Base-by-base conservation (phyloP, 2,329 filamentous ascomycete genomes). In the Colletotrichum australisinense region DNA sequence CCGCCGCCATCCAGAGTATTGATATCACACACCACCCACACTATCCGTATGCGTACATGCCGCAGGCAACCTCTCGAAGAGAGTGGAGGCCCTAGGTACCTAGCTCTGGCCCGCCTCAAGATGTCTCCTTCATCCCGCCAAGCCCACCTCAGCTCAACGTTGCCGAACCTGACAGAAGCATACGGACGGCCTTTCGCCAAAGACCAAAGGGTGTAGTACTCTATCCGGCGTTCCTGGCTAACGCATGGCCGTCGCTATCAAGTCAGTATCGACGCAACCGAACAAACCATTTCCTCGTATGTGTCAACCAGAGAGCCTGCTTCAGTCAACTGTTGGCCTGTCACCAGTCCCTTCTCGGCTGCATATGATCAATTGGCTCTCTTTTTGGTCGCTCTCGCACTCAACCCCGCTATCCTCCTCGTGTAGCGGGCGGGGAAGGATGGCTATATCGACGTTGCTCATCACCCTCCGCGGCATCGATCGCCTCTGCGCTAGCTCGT, bases 181-280 rank as follows among this genome's bases (percentile, higher is more conserved):
- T 52, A 8, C 5, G 16, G 35, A 22, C 28, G 46, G 42, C 53
- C 53, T n/a, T 53, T 32, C 9, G 46, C 35, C 28, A 28, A 42
- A 42, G 52, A 42, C 14, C 19, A 65, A 56, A 63, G 35, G 68
- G 63, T 72, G 72, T 74, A n/a, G 38, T 67, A 12, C 49, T 74
- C 53, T 58, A 53, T 8, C 32, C 30, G 30, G 55, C 35, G 72
- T 74, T 72, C 72, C 72, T 72, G 72, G 63, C 72, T 72, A 67
- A 72, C 62, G 63, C 63, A 63, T 42, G n/a, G 32, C n/a, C 22
- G 46, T 42, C 38, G 42, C 65, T 63, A 19, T 69, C 32, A 35
- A 35, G 53, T 19, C 30, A 64, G 70, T 57, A 60, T 69, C 35
- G 60, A 64, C 60, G 60, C 70, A 73, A 56, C 46, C 22, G 32